Evolutionary conservation across 495 filamentous ascomycete genomes (phyloP).

Genomic region (Pseudoneurospora amorphoporcata): DNA sequence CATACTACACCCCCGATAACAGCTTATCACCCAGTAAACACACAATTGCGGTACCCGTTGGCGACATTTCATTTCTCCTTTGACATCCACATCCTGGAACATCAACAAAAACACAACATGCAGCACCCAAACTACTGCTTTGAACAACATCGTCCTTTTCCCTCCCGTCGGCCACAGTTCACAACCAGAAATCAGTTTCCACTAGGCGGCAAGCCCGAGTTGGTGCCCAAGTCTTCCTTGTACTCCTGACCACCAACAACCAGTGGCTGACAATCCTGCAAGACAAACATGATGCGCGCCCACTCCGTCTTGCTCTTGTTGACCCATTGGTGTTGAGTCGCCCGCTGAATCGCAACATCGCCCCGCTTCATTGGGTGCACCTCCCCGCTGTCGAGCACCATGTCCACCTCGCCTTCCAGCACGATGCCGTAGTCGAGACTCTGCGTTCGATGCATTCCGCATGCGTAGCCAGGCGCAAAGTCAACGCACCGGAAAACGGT

Average conservation of each 20-base stretch:
- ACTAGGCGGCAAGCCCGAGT: slow-evolving; percentile 25
- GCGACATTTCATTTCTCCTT: neutral
- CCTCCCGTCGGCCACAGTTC: neutral
- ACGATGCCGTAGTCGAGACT: slow-evolving; percentile 69
- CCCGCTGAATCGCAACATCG: slow-evolving; percentile 55
- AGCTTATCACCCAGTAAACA: neutral
- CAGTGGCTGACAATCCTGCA: slow-evolving; percentile 39
- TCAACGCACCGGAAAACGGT: slow-evolving; percentile 53
- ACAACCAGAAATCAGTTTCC: slow-evolving; percentile 17
- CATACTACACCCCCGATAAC: neutral
- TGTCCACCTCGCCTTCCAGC: slow-evolving; percentile 60
- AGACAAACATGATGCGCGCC: slow-evolving; percentile 49
- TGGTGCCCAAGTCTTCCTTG: slow-evolving; percentile 35
- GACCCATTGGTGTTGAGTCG: slow-evolving; percentile 58
- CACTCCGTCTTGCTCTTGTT: slow-evolving; percentile 46
- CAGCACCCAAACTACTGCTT: neutral
- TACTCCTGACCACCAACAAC: slow-evolving; percentile 31
- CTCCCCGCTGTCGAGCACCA: slow-evolving; percentile 52
- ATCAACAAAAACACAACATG: neutral
- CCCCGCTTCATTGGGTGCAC: slow-evolving; percentile 44
- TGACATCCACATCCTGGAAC: neutral
- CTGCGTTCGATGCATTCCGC: slow-evolving; percentile 61
- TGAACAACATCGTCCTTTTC: neutral
- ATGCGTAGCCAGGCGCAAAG: slow-evolving; percentile 42
- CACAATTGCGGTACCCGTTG: neutral